These are phyloP conservation scores for Trichoderma sp. DNA, from an alignment of 2,329 filamentous ascomycete genomes.

Conservation along the genomic window DNA sequence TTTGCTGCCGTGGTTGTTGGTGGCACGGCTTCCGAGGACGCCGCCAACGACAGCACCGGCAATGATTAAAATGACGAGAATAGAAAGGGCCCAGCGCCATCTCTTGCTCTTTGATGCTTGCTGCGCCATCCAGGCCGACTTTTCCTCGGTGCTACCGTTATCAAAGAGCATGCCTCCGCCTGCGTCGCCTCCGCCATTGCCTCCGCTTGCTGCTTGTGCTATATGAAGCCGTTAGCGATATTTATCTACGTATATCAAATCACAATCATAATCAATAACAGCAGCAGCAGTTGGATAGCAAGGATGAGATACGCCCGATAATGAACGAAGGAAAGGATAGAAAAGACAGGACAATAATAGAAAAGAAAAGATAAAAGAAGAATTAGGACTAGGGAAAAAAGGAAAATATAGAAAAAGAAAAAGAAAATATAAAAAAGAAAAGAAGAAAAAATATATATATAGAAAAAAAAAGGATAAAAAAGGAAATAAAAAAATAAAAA, in stretches of 20 bases:
- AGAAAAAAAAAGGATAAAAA: neutral
- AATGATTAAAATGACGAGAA: slow-evolving; percentile 61
- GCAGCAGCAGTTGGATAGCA: neutral
- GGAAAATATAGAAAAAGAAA: neutral
- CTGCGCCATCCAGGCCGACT: slow-evolving; percentile 23
- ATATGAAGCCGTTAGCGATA: neutral
- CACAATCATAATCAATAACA: neutral
- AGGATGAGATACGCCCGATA: too few relatives aligned
- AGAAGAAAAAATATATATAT: neutral
- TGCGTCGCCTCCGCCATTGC: neutral
- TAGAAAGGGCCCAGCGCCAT: slow-evolving; percentile 66
- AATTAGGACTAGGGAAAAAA: too few relatives aligned
- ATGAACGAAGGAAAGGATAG: too few relatives aligned
- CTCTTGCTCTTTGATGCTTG: slow-evolving; percentile 59
- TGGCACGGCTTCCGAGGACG: slow-evolving; percentile 68
- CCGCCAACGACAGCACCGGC: slow-evolving; percentile 70
- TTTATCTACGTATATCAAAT: neutral
- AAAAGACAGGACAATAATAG: too few relatives aligned
- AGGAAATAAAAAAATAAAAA: neutral
- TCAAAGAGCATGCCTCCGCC: slow-evolving; percentile 21
- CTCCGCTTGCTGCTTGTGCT: slow-evolving; percentile 2
- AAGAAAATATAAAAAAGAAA: too few relatives aligned
- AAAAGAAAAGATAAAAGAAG: too few relatives aligned
- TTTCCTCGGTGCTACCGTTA: slow-evolving; percentile 20
- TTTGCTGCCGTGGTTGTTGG: slow-evolving; percentile 43